Evolutionary conservation across 139 green algal genomes (phyloP).

Genomic region (Pleodorina starrii): DNA sequence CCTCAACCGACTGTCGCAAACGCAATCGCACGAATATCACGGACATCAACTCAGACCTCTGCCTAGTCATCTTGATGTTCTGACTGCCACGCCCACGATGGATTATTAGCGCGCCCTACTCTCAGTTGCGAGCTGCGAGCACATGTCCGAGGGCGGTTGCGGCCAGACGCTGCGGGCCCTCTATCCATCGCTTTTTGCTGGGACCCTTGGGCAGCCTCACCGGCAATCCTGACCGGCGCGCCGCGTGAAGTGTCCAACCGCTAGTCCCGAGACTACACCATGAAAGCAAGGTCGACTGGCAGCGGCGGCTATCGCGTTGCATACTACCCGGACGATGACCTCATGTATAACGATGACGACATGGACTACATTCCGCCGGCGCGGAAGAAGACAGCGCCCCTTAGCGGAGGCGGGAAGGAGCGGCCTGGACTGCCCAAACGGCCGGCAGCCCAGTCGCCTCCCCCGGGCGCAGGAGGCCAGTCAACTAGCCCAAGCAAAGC

Average conservation of each 20-base stretch:
- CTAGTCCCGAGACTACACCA: neutral
- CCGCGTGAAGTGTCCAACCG: neutral
- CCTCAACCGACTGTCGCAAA: too few species aligned
- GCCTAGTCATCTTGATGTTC: too few species aligned
- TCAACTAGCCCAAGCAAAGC: slow-evolving; percentile 25
- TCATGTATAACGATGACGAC: slow-evolving; percentile 41
- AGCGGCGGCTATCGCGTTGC: slow-evolving; percentile 5
- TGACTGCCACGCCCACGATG: too few species aligned
- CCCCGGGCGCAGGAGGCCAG: neutral
- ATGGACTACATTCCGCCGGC: slow-evolving; percentile 37
- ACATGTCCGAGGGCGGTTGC: neutral
- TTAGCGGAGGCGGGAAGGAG: slow-evolving; percentile 19
- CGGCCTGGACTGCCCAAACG: neutral
- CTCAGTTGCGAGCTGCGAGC: neutral
- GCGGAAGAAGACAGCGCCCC: slow-evolving; percentile 14
- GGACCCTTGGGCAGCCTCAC: neutral
- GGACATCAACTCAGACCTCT: too few species aligned
- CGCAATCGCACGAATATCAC: too few species aligned
- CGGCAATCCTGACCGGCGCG: neutral
- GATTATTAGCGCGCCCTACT: too few species aligned
- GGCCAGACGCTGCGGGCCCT: neutral
- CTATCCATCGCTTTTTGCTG: neutral
- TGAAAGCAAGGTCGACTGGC: slow-evolving; percentile 1
- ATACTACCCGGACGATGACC: slow-evolving; percentile 27
- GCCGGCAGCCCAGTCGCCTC: neutral